phyloP scores from a whole-genome alignment of 2,329 filamentous ascomycete species.

The Aureobasidium sp. region DNA sequence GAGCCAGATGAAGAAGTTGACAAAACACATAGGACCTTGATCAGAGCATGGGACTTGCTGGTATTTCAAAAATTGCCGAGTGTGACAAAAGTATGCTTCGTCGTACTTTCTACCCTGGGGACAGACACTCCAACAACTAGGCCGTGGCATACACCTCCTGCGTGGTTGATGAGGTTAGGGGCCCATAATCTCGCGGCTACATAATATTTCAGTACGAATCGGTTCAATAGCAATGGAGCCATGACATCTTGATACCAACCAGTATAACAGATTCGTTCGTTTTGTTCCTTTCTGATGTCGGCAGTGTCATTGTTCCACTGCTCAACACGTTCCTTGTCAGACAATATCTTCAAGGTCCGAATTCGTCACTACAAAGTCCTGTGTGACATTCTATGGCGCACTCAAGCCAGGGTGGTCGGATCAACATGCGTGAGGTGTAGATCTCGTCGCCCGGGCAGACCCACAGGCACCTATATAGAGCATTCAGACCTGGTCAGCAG shows the following conservation, averaged over 20 bases:
- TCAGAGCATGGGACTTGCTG: conserved; percentile 21
- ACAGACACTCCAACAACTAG: conserved; percentile 17
- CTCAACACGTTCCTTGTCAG: no score
- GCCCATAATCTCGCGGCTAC: background rate
- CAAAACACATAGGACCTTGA: conserved; percentile 10
- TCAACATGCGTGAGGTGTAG: background rate
- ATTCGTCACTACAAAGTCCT: no score
- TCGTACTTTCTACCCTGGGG: conserved; percentile 16
- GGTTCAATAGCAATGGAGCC: no score
- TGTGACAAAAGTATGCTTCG: conserved; percentile 17
- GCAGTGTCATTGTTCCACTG: no score
- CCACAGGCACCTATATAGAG: no score
- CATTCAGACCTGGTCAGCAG: no score
- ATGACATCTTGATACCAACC: no score
- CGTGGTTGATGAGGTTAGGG: background rate
- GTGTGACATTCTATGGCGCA: no score
- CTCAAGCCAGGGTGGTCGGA: background rate
- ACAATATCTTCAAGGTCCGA: no score
- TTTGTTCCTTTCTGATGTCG: no score
- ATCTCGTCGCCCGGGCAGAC: no score
- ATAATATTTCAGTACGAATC: background rate
- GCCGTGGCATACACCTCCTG: background rate
- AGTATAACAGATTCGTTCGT: no score
- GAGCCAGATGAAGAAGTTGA: background rate
- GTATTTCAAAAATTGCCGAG: conserved; percentile 15